Base-by-base conservation (phyloP, 208 protist genomes). In the Acanthamoeba culbertsoni region DNA sequence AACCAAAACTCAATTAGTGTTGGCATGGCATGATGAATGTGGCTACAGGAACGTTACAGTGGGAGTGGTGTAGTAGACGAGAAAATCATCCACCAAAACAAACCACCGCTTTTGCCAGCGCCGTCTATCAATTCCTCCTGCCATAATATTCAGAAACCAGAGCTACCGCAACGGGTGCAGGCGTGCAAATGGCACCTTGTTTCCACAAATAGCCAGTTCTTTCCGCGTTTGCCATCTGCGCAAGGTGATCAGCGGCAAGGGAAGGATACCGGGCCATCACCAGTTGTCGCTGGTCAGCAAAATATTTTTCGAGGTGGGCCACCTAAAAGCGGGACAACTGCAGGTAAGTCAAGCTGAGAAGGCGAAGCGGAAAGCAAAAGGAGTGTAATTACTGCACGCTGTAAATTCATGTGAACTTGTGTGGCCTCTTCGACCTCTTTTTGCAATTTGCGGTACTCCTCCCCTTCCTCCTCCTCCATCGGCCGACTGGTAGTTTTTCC, bases 91-190 rank as follows among this genome's bases (percentile, higher is more conserved):
- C 31, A 43, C 63, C 63, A 75, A 20, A 35, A 75, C 63, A 23
- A 75, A 75, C 63, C 63, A 75, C 16, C 63, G 23, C 37, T 75
- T 75, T 75, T 75, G 63, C 63, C 63, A 75, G 10, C 63, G 63
- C n/a, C 63, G 63, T 12, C 20, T 12, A 75, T 75, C 63, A 35
- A 75, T n/a, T 23, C 63, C 63, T 10, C 55, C 55, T 62, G 55
- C 55, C 20, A 18, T n/a, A 23, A 2, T n/a, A n/a, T n/a, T n/a
- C 55, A 23, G 26, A 62, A 8, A 55, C 48, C 55, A 57, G 14
- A 12, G 26, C 51, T 23, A 12, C 14, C 51, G 51, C 14, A 12
- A 0, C 14, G 51, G 26, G 51, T 23, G 51, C 55, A 26, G 28
- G 55, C 18, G 55, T 33, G 51, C 26, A 23, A 57, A 57, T 57